Conservation (phyloP, 768 basidiomycete genomes). For the Podaxis rugospora region DNA sequence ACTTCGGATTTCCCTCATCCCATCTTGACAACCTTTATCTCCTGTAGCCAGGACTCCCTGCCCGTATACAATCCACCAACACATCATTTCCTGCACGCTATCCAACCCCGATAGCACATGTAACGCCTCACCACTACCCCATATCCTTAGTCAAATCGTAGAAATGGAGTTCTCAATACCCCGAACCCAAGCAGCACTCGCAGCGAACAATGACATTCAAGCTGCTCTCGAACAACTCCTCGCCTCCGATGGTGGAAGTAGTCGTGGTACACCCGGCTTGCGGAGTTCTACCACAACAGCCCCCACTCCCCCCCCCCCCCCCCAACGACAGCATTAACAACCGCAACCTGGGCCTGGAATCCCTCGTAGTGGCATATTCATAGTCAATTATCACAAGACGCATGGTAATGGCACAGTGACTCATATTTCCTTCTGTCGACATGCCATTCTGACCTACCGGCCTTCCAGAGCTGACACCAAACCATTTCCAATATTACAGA, state of each 20-base stretch:
- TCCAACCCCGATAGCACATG: constrained; percentile 7
- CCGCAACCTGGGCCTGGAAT: not conserved
- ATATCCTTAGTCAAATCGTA: constrained; percentile 85
- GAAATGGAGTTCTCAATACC: constrained; percentile 91
- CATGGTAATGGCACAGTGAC: not conserved
- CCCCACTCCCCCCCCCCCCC: constrained; percentile 1
- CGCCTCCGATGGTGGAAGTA: constrained; percentile 23
- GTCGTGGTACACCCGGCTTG: not conserved
- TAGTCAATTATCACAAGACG: no score
- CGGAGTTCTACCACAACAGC: not conserved
- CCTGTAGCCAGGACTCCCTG: constrained; percentile 1
- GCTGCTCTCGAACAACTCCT: constrained; percentile 69
- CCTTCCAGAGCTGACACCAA: not conserved
- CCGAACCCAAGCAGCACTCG: constrained; percentile 72
- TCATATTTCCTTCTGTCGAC: not conserved
- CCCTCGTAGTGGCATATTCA: no score
- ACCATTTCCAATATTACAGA: not conserved
- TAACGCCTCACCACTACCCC: constrained; percentile 52
- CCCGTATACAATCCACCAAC: not conserved
- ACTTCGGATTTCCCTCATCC: no score
- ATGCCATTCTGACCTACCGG: not conserved
- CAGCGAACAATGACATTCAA: constrained; percentile 64
- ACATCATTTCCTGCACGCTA: constrained; percentile 9
- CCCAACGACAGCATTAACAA: constrained; percentile 11
- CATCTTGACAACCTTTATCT: not conserved